Percentiles rank a stretch among this genome's conserved stretches.
These are phyloP conservation scores for Silene uniflora DNA, from an alignment of 148 eudicot species.

Conservation along the genomic window DNA sequence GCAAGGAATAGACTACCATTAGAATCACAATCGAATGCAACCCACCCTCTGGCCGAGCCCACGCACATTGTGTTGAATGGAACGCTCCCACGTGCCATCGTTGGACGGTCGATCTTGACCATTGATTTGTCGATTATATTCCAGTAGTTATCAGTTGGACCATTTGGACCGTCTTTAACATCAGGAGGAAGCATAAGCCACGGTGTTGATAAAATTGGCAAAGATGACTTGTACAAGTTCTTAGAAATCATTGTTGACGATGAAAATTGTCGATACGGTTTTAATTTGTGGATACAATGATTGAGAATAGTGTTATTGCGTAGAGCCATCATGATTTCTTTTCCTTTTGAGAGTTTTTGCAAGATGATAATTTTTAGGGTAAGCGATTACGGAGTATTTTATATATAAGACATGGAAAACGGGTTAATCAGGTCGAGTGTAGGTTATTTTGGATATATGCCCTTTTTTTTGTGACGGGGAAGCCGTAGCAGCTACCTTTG, in stretches of 20 bases:
- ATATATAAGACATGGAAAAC: too few species aligned
- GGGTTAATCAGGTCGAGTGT: too few species aligned
- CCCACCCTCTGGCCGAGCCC: background rate
- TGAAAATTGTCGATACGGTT: background rate
- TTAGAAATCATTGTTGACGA: background rate
- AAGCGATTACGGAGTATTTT: background rate
- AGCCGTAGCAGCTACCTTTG: too few species aligned
- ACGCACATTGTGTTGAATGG: background rate
- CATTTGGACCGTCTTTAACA: slow-evolving; percentile 3
- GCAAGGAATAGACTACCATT: background rate
- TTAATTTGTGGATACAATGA: background rate
- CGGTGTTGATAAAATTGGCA: background rate
- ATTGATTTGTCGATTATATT: slow-evolving; percentile 6
- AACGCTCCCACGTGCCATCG: background rate
- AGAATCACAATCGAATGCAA: background rate
- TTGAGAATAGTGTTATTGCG: background rate
- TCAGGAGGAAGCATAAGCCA: slow-evolving; percentile 1
- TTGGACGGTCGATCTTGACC: background rate
- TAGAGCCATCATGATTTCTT: background rate
- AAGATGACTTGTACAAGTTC: background rate
- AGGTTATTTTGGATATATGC: too few species aligned
- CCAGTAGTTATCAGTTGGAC: background rate
- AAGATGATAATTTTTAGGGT: background rate
- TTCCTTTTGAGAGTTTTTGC: too few species aligned
- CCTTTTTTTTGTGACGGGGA: too few species aligned